A percentile compares a stretch with the other conserved stretches of the same genome.
Conservation (phyloP, 441 rosid species). For the Francoa sonchifolia region DNA sequence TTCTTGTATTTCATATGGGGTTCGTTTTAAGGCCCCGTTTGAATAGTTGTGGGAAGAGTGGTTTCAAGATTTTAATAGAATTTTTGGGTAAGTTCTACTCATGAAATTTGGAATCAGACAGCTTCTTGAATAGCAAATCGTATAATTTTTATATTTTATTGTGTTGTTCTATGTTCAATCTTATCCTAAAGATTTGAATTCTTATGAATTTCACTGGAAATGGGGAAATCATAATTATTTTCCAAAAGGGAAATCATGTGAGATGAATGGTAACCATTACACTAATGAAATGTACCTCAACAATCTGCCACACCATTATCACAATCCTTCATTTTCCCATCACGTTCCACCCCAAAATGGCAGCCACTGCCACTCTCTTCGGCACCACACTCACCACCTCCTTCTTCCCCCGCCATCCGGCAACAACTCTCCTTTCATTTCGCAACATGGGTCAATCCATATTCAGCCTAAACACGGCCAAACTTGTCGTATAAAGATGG, state of each 20-base stretch:
- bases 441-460: slow-evolving; percentile 33
- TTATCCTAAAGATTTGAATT: too few relatives aligned
- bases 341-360: slow-evolving; percentile 20
- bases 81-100: too few relatives aligned
- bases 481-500: slow-evolving; percentile 39
- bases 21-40: too few relatives aligned
- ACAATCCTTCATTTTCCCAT: slow-evolving; percentile 2
- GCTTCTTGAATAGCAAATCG: too few relatives aligned
- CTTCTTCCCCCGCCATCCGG: slow-evolving; percentile 36
- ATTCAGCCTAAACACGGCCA: slow-evolving; percentile 38
- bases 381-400: slow-evolving; percentile 50
- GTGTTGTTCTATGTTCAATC: too few relatives aligned
- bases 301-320: slow-evolving; percentile 13
- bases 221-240: too few relatives aligned
- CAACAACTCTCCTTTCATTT: slow-evolving; percentile 31
- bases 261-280: slow-evolving; percentile 47
- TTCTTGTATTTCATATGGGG: too few relatives aligned
- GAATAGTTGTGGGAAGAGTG: too few relatives aligned
- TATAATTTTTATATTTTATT: too few relatives aligned
- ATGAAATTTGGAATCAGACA: too few relatives aligned
- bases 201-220: too few relatives aligned
- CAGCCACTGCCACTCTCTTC: slow-evolving; percentile 41
- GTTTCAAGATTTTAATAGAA: too few relatives aligned
- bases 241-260: slow-evolving; percentile 38
- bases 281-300: slow-evolving; percentile 23